Percentiles rank a stretch among this genome's conserved stretches.
Evolutionary conservation across 1,284 basidiomycete species (phyloP).

Genomic region (Neolentinus lepideus): DNA sequence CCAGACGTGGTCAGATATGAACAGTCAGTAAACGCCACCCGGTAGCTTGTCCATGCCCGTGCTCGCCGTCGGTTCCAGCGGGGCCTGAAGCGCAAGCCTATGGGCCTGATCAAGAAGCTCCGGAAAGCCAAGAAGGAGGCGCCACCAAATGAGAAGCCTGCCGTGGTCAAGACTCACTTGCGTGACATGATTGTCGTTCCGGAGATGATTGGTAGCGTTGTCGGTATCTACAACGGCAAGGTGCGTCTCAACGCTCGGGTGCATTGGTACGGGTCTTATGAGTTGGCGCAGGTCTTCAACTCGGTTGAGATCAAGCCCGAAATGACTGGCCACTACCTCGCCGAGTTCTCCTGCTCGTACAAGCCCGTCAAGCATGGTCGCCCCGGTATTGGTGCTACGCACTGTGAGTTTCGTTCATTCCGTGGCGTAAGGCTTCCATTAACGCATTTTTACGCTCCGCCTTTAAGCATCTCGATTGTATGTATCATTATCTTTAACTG

Average conservation of each 20-base stretch:
- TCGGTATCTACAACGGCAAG: constrained; percentile 98
- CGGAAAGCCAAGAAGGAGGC: constrained; percentile 99
- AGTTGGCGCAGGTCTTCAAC: constrained; percentile 71
- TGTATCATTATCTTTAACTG: constrained; percentile 17
- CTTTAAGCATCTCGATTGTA: constrained; percentile 63
- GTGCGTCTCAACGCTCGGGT: constrained; percentile 29
- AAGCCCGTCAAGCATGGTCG: constrained; percentile 99
- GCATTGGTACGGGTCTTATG: constrained; percentile 2
- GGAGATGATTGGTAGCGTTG: constrained; percentile 98
- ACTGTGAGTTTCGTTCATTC: constrained; percentile 33
- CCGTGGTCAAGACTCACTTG: constrained; percentile 98
- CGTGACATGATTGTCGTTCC: constrained; percentile 99
- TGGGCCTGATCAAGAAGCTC: constrained; percentile 99
- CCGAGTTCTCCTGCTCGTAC: constrained; percentile 93
- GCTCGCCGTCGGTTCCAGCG: constrained; percentile 98
- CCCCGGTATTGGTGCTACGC: constrained; percentile 95
- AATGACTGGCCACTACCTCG: constrained; percentile 99
- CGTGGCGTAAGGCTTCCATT: constrained; percentile 8
- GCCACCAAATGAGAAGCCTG: constrained; percentile 96
- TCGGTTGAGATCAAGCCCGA: constrained; percentile 99
- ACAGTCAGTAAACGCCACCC: constrained; percentile 2
- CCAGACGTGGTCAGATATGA: not conserved
- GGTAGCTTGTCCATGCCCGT: constrained; percentile 95
- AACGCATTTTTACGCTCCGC: constrained; percentile 6
- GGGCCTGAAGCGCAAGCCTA: constrained; percentile 96